phyloP scores from a whole-genome alignment of 2,329 filamentous ascomycete species.

The Neonectria magnoliae region DNA sequence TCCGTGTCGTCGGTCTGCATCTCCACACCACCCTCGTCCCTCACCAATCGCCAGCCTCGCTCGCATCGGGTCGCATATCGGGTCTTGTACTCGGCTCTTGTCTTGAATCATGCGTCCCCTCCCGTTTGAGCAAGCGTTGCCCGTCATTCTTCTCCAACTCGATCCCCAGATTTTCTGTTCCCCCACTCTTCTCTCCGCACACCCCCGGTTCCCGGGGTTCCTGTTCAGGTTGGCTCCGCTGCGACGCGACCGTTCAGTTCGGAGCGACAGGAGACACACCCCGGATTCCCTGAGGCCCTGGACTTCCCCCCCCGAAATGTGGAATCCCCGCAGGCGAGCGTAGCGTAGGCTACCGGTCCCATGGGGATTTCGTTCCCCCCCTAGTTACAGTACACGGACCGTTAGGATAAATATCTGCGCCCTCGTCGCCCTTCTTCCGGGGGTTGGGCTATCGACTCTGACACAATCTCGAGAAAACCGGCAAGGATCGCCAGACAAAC shows the following conservation, averaged over 20 bases:
- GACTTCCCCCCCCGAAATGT: conserved; percentile 9
- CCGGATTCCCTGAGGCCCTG: conserved; percentile 30
- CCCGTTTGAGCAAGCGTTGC: not conserved
- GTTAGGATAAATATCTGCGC: conserved; percentile 36
- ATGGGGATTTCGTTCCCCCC: conserved; percentile 5
- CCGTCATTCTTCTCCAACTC: conserved; percentile 30
- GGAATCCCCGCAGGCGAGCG: conserved; percentile 17
- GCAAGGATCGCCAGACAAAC: conserved; percentile 19
- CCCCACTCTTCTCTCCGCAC: conserved; percentile 29
- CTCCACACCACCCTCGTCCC: not conserved
- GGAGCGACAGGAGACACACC: conserved; percentile 16
- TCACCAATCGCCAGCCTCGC: conserved; percentile 35
- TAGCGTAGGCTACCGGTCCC: conserved; percentile 1
- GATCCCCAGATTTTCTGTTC: conserved; percentile 38
- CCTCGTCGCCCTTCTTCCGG: conserved; percentile 17
- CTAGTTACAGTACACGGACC: not conserved
- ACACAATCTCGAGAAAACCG: conserved; percentile 1
- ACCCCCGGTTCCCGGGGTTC: not conserved
- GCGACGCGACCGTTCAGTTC: conserved; percentile 2
- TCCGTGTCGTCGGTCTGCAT: not conserved
- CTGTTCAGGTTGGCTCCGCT: not conserved
- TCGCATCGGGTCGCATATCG: conserved; percentile 45
- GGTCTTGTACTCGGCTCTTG: conserved; percentile 24
- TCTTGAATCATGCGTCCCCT: conserved; percentile 21
- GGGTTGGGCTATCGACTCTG: conserved; percentile 10